Evolutionary conservation across 495 filamentous ascomycete species (phyloP), one percentile per base, ranked within the genome.

Genomic region (Penicillium steckii): DNA sequence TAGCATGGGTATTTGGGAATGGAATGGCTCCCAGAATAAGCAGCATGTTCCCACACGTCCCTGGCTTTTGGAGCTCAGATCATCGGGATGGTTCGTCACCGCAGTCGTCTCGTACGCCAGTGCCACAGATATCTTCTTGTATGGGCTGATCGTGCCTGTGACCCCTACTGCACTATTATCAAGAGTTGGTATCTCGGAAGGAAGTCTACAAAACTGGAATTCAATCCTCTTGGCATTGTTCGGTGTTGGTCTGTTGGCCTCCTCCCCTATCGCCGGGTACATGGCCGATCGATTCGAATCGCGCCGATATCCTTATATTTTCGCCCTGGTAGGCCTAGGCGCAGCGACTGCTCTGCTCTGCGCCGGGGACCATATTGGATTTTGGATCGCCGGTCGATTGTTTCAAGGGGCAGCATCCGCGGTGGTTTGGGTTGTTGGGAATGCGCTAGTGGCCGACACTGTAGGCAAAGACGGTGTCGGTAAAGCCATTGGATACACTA

Each of bases 81-180:
- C 32, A n/a, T 35, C 32, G 9, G 13, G 10, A 17, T 35, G 32
- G 32, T 35, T 18, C 13, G 15, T 35, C 8, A 35, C 32, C 32
- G 15, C 32, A 35, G 32, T 35, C n/a, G 32, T 35, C 32, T 13
- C 32, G 1, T 35, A 13, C 13, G 32, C 32, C 13, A 17, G 1
- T 35, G 9, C 13, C 9, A 64, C 60, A n/a, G 65, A 68, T 37
- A 55, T 63, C 12, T 65, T 68, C 41, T 50, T 67, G 9, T 67
- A 65, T 30, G 61, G 64, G 27, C 46, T 70, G 6, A 55, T 69
- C 6, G 65, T 68, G 32, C 67, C 66, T 1, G 57, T 67, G 22
- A 40, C 65, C 2, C 64, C 64, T 4, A 62, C 59, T 40, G 53
- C 56, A 9, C 53, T 70, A 9, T 25, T 8, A 7, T 53, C 2